Evolutionary conservation across 2,329 filamentous ascomycete species (phyloP).

Genomic region (Botryotinia globosa): DNA sequence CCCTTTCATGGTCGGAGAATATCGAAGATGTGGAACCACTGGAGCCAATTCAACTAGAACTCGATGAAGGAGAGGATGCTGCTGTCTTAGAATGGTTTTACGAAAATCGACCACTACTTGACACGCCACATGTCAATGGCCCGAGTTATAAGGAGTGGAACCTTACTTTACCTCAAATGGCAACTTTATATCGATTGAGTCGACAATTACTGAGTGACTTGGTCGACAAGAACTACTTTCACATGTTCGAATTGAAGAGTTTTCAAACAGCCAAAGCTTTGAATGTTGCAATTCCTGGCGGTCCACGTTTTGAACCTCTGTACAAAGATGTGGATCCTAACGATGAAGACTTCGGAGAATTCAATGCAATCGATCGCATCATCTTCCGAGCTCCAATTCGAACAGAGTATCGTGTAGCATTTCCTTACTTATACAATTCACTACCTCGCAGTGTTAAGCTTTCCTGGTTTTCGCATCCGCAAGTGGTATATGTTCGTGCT

Average conservation of each 20-base stretch:
- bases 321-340: constrained; percentile 99
- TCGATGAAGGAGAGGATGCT: constrained; percentile 89
- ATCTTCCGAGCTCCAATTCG: constrained; percentile 95
- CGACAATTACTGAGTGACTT: constrained; percentile 87
- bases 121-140: constrained; percentile 92
- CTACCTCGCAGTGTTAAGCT: constrained; percentile 90
- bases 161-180: constrained; percentile 89
- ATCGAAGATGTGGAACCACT: constrained; percentile 97
- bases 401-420: constrained; percentile 93
- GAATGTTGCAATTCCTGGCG: constrained; percentile 96
- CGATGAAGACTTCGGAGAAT: constrained; percentile 98
- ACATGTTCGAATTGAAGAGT: constrained; percentile 93
- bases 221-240: constrained; percentile 95
- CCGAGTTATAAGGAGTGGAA: constrained; percentile 98
- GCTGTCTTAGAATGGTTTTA: constrained; percentile 98
- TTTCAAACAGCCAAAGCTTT: constrained; percentile 95
- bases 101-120: constrained; percentile 84
- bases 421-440: constrained; percentile 94
- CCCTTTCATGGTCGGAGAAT: constrained; percentile 96
- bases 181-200: constrained; percentile 87
- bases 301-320: constrained; percentile 90
- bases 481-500: constrained; percentile 83
- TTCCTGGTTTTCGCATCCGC: constrained; percentile 90
- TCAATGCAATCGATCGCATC: constrained; percentile 98
- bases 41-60: constrained; percentile 97